Base-by-base conservation (phyloP, 768 basidiomycete species). In the Strobilomyces confusus region DNA sequence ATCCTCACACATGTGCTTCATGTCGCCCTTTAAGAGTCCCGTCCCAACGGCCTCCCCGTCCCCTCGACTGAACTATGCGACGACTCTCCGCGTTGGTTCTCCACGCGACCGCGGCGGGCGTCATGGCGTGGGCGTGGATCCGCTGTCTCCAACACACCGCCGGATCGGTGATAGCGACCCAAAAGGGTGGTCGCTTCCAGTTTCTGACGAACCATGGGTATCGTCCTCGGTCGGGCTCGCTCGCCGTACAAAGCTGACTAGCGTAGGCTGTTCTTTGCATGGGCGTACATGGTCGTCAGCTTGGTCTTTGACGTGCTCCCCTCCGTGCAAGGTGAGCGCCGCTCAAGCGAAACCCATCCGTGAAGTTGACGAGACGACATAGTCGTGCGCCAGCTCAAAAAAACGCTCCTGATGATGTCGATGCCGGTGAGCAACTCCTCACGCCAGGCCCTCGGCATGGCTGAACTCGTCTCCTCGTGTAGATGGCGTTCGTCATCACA, bases 151-250 rank as follows among this genome's bases (percentile, higher is more conserved):
- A 29, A 1, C 34, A 52, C 1, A 38, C 38, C 12, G n/a, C 19
- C 7, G 38, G 38, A n/a, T 12, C 38, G 38, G 72, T 67, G 56
- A 76, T 83, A 1, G 36, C n/a, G 12, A 51, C 58, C 3, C 81
- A 80, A 59, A 80, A 77, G 57, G 86, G 86, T 2, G 88, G 88
- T 1, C 81, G 83, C 58, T 78, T 77, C 44, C 85, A 86, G 65
- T 92, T 80, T 63, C 71, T 92, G 49, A 93, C 91, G 1, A 87
- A 91, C 58, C 82, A 89, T 69, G 87, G 87, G 89, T 65, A 45
- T 46, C 11, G 20, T 17, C 30, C 29, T 12, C 0, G 11, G 33
- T n/a, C n/a, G 25, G 8, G 8, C 1, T 8, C 2, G 25, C 9
- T 17, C 14, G 15, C 25, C 36, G n/a, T n/a, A 13, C 44, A 51